These are phyloP conservation scores for Digitaria exilis DNA, from an alignment of 202 grass and related monocot genomes.

Conservation along the genomic window DNA sequence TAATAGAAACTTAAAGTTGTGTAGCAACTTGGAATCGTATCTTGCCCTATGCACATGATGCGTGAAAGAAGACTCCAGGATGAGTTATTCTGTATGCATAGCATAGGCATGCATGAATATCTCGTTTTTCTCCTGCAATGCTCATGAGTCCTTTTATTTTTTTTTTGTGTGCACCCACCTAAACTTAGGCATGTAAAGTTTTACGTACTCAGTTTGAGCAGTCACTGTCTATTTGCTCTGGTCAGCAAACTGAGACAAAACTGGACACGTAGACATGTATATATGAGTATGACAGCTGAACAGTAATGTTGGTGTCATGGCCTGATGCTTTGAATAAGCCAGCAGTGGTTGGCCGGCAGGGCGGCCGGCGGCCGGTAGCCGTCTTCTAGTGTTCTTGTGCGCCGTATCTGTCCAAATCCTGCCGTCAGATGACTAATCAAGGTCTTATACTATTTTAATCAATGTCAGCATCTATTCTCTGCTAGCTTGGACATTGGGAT, in stretches of 20 bases:
- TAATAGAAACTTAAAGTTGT: not conserved
- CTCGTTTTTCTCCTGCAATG: not conserved
- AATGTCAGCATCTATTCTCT: not conserved
- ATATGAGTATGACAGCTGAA: no score
- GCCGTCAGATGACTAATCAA: not conserved
- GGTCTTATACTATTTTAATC: constrained; percentile 25
- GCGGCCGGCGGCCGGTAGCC: not conserved
- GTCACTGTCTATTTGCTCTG: not conserved
- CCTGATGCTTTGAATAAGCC: not conserved
- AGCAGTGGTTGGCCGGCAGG: not conserved
- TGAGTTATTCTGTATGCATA: not conserved
- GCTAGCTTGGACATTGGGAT: not conserved
- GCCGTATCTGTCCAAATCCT: constrained; percentile 34
- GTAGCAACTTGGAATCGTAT: not conserved
- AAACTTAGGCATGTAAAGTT: no score
- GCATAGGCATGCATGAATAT: not conserved
- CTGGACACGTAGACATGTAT: not conserved
- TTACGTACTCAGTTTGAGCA: no score
- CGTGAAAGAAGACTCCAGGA: not conserved
- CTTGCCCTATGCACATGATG: not conserved
- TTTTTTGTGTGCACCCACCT: not conserved
- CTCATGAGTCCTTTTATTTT: not conserved
- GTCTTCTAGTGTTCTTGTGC: not conserved
- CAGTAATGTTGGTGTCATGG: no score
- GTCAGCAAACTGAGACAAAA: not conserved